Evolutionary conservation across 2,329 filamentous ascomycete species (phyloP), one percentile per base, ranked within the genome.

Genomic region (Colletotrichum salicis): DNA sequence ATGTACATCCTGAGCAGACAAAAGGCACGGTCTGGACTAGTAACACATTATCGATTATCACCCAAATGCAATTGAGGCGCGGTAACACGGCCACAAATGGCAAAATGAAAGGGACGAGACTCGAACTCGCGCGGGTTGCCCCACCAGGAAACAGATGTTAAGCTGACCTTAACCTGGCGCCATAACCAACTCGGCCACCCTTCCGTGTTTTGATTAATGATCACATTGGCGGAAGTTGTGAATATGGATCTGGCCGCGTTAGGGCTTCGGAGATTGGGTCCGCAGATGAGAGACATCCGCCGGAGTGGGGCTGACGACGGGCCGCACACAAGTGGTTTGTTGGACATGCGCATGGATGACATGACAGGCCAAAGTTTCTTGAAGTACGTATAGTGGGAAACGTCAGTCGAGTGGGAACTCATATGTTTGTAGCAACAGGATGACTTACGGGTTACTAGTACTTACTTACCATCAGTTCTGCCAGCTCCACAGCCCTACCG

Each of bases 111-210:
- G 60, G 60, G 60, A 63, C 60, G 60, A 54, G 60, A 63, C 60
- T 63, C 60, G 60, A 63, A 63, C 60, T 63, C 60, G 60, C 60
- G 60, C 45, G 60, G 60, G 60, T 63, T 63, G 60, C 60, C 60
- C 60, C 60, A 63, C 60, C 60, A 63, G 60, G 60, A 63, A 63
- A 63, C 60, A 63, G 31, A 63, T 37, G 60, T 63, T 63, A 54
- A 63, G 60, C 60, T 63, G 45, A 63, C 60, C 60, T 63, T 63
- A 63, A 63, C 60, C 60, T 63, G 60, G 60, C 60, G 60, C 48
- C 60, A 63, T 63, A 54, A 63, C 60, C 60, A 63, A 63, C 60
- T 63, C 60, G 60, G 60, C 60, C 60, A 63, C 60, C 60, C 60
- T 63, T 63, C 48, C 60, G 2, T 52, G 8, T 12, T 6, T 2